Conservation (phyloP, 805 yeast genomes). For the Candida ponderosae region DNA sequence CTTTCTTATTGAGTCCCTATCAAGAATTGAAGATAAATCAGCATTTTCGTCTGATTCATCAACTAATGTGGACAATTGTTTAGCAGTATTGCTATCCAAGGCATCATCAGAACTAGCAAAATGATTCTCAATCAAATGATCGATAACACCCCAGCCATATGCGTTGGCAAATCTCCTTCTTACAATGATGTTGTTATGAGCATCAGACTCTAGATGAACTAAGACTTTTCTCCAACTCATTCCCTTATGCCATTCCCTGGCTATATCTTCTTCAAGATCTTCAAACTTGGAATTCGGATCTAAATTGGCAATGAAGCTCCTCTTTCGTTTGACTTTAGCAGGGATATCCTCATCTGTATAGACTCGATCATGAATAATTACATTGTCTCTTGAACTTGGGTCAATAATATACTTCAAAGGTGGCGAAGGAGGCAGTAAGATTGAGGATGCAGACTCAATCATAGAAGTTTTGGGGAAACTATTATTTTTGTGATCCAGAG, state of each 20-base stretch:
- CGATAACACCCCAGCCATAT: slow-evolving; percentile 77
- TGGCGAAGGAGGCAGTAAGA: slow-evolving; percentile 67
- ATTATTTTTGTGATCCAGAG: slow-evolving; percentile 10
- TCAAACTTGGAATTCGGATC: slow-evolving; percentile 33
- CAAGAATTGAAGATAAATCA: slow-evolving; percentile 2
- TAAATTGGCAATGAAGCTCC: slow-evolving; percentile 20
- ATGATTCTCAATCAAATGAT: slow-evolving; percentile 59
- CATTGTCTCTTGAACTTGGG: slow-evolving; percentile 49
- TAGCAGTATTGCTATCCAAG: neutral
- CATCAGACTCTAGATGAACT: slow-evolving; percentile 62
- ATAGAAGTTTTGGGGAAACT: slow-evolving; percentile 59
- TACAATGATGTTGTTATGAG: slow-evolving; percentile 70
- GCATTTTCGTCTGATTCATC: slow-evolving; percentile 1
- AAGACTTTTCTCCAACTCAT: slow-evolving; percentile 68
- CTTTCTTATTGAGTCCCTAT: slow-evolving; percentile 5
- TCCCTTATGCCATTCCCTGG: slow-evolving; percentile 60
- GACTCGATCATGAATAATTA: slow-evolving; percentile 62
- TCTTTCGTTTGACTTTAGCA: slow-evolving; percentile 6
- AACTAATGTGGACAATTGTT: neutral
- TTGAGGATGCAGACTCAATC: slow-evolving; percentile 59
- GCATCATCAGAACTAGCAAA: slow-evolving; percentile 26
- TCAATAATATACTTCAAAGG: slow-evolving; percentile 51
- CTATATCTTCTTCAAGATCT: slow-evolving; percentile 56
- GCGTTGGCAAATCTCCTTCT: slow-evolving; percentile 71
- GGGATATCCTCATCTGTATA: slow-evolving; percentile 49